These are phyloP conservation scores for Debaryomyces fabryi DNA, from an alignment of 1,139 yeast genomes.

Conservation along the genomic window DNA sequence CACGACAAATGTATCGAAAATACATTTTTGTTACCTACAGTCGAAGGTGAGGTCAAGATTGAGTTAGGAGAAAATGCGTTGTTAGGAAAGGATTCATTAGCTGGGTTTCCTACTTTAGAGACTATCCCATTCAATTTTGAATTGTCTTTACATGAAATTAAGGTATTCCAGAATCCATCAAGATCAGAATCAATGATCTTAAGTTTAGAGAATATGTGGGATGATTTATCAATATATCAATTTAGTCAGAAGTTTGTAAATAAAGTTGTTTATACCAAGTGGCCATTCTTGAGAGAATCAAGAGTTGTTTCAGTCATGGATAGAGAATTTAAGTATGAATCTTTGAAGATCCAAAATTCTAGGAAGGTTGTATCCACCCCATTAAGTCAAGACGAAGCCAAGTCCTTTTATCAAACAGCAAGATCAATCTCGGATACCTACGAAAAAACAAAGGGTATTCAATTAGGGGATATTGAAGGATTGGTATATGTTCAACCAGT, in stretches of 20 bases:
- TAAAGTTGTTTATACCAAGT: constrained; percentile 69
- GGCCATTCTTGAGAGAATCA: constrained; percentile 91
- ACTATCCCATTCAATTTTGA: constrained; percentile 62
- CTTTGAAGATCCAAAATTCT: constrained; percentile 31
- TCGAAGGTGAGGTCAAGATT: constrained; percentile 50
- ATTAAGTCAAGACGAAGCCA: constrained; percentile 42
- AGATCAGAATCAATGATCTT: constrained; percentile 81
- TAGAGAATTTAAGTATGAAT: constrained; percentile 49
- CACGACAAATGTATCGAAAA: constrained; percentile 76
- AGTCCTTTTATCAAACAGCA: constrained; percentile 39
- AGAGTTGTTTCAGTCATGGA: constrained; percentile 68
- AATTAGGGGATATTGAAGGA: constrained; percentile 54
- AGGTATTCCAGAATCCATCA: constrained; percentile 84
- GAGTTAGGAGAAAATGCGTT: constrained; percentile 73
- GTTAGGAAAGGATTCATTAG: constrained; percentile 68
- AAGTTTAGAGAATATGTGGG: constrained; percentile 55
- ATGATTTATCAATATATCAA: constrained; percentile 51
- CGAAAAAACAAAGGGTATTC: constrained; percentile 58
- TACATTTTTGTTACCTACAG: constrained; percentile 52
- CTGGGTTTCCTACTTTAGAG: constrained; percentile 87
- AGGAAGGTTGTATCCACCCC: constrained; percentile 45
- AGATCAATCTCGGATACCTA: constrained; percentile 39
- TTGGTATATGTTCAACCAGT: constrained; percentile 73
- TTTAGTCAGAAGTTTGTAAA: constrained; percentile 64
- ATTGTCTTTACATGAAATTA: constrained; percentile 63